A percentile compares a stretch with the other conserved stretches of the same genome.
These are phyloP conservation scores for Bremia lactucae DNA, from an alignment of 352 stramenopile genomes.

Conservation along the genomic window DNA sequence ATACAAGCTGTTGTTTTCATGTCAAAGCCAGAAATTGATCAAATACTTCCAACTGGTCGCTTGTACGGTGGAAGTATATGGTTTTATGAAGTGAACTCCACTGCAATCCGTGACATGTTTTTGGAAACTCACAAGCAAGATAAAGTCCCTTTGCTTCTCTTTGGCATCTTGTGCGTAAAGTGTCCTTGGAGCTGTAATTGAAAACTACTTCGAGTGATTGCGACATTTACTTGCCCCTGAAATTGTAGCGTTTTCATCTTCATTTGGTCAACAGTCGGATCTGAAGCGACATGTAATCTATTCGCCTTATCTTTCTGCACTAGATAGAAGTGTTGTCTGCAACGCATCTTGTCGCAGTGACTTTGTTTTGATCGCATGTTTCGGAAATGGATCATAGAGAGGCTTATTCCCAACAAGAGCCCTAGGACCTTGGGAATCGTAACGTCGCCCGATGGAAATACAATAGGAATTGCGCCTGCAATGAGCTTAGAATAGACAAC, in stretches of 20 bases:
- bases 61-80: not conserved
- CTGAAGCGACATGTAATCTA: not conserved
- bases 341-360: not conserved
- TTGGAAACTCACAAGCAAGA: constrained; percentile 38
- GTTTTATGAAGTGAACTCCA: constrained; percentile 17
- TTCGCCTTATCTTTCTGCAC: constrained; percentile 6
- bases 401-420: constrained; percentile 24
- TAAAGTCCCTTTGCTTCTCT: constrained; percentile 21
- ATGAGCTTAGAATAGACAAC: too few relatives aligned
- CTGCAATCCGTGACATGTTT: constrained; percentile 16
- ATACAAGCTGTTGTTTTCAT: constrained; percentile 28
- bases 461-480: too few relatives aligned
- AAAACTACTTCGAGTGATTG: not conserved
- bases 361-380: constrained; percentile 5
- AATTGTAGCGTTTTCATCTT: constrained; percentile 14
- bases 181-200: constrained; percentile 52
- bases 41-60: too few relatives aligned
- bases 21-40: constrained; percentile 4
- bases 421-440: constrained; percentile 33
- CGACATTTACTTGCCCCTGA: constrained; percentile 9
- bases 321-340: constrained; percentile 2
- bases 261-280: not conserved
- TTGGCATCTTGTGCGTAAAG: constrained; percentile 34
- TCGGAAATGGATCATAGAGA: constrained; percentile 27
- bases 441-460: constrained; percentile 43